These are phyloP conservation scores for Barnettozyma sp. DNA, from an alignment of 805 yeast genomes.

Conservation along the genomic window DNA sequence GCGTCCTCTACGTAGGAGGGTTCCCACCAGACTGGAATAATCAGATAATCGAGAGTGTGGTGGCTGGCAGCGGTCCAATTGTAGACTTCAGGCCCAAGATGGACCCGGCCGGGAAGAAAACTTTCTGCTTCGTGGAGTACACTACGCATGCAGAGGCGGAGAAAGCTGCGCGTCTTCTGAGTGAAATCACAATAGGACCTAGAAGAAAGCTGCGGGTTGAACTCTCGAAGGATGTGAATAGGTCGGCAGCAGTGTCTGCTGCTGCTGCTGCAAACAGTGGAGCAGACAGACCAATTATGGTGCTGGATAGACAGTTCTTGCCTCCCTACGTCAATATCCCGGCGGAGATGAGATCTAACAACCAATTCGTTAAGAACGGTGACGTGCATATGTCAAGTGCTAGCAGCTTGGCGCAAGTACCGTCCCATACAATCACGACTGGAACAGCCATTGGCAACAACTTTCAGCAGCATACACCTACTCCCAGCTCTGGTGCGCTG, in stretches of 20 bases:
- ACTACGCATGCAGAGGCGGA: conserved; percentile 44
- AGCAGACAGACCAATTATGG: conserved; percentile 36
- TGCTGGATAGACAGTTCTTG: conserved; percentile 37
- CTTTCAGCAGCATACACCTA: conserved; percentile 6
- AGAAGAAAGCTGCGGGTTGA: conserved; percentile 47
- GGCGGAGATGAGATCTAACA: conserved; percentile 14
- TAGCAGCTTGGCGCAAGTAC: too few species aligned
- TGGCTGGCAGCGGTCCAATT: conserved; percentile 67
- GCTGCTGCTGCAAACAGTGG: too few species aligned
- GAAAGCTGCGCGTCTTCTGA: conserved; percentile 38
- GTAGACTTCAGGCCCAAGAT: conserved; percentile 47
- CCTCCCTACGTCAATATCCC: conserved; percentile 58
- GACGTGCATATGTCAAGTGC: background rate
- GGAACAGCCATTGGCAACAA: too few species aligned
- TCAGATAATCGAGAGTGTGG: conserved; percentile 52
- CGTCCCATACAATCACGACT: too few species aligned
- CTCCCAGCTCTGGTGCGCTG: conserved; percentile 8
- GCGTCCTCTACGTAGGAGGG: conserved; percentile 53
- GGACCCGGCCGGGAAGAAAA: conserved; percentile 45
- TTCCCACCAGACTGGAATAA: conserved; percentile 71
- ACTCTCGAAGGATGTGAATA: conserved; percentile 52
- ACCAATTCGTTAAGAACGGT: conserved; percentile 25
- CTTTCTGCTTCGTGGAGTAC: conserved; percentile 63
- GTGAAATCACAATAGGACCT: conserved; percentile 38
- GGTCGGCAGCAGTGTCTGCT: too few species aligned